These are phyloP conservation scores for Pichia cabralensis DNA, from an alignment of 805 yeast genomes.

Conservation along the genomic window DNA sequence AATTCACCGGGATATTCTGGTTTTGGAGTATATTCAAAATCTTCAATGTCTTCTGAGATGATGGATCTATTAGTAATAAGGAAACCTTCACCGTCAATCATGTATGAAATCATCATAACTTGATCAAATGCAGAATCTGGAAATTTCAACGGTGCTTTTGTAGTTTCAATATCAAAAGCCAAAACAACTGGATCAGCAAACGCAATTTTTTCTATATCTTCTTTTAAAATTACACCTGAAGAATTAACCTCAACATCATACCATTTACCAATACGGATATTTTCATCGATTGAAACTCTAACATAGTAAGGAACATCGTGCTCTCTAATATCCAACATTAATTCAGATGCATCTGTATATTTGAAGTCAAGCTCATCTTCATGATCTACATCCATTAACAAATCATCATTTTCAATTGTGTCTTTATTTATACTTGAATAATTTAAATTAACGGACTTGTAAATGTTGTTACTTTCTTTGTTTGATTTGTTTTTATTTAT, in stretches of 20 bases:
- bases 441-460: conserved; percentile 42
- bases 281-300: conserved; percentile 84
- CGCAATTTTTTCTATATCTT: conserved; percentile 66
- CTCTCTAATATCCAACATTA: conserved; percentile 75
- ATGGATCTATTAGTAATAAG: conserved; percentile 91
- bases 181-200: conserved; percentile 96
- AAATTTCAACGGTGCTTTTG: conserved; percentile 90
- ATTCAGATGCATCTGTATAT: conserved; percentile 45
- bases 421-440: conserved; percentile 24
- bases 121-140: conserved; percentile 89
- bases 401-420: conserved; percentile 23
- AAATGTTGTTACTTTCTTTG: conserved; percentile 56
- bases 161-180: conserved; percentile 97
- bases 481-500: conserved; percentile 55
- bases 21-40: conserved; percentile 94
- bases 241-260: conserved; percentile 63
- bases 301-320: conserved; percentile 97
- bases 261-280: conserved; percentile 94
- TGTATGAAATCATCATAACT: conserved; percentile 97
- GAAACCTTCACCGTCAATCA: conserved; percentile 97
- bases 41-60: conserved; percentile 89
- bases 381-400: conserved; percentile 18
- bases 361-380: conserved; percentile 12
- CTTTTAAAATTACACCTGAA: conserved; percentile 43
- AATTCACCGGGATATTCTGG: conserved; percentile 91